phyloP scores from a whole-genome alignment of 2,329 filamentous ascomycete genomes.

The Epichloe hybrida region DNA sequence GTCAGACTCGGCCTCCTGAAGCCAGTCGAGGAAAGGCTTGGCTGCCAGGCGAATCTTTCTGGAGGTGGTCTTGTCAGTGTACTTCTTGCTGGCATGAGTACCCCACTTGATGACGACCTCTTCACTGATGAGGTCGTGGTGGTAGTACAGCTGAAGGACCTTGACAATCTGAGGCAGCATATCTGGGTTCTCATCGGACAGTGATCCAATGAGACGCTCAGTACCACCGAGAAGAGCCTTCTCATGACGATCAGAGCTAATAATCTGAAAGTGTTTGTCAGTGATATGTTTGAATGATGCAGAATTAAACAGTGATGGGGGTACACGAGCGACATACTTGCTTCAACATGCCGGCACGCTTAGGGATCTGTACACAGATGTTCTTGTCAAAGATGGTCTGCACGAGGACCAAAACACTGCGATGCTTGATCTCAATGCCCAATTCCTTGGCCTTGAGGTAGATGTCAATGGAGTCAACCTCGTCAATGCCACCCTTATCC shows the following conservation, averaged over 20 bases:
- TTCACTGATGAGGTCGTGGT: slow-evolving; percentile 79
- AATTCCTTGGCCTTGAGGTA: slow-evolving; percentile 96
- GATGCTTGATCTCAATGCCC: slow-evolving; percentile 88
- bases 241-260: slow-evolving; percentile 85
- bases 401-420: slow-evolving; percentile 79
- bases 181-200: slow-evolving; percentile 64
- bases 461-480: slow-evolving; percentile 78
- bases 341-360: slow-evolving; percentile 77
- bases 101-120: slow-evolving; percentile 87
- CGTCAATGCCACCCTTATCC: slow-evolving; percentile 58
- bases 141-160: slow-evolving; percentile 80
- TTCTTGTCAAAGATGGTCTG: slow-evolving; percentile 89
- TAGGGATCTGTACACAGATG: slow-evolving; percentile 75
- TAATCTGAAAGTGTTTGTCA: slow-evolving; percentile 15
- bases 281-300: neutral
- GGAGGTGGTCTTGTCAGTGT: slow-evolving; percentile 76
- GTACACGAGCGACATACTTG: slow-evolving; percentile 40
- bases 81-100: slow-evolving; percentile 94
- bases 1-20: slow-evolving; percentile 71
- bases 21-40: slow-evolving; percentile 88
- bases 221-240: slow-evolving; percentile 91
- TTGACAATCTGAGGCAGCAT: slow-evolving; percentile 65
- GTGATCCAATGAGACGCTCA: slow-evolving; percentile 69
- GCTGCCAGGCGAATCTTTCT: slow-evolving; percentile 94
- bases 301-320: neutral